Percentiles rank a stretch among this genome's conserved stretches.
Evolutionary conservation across 1,284 basidiomycete genomes (phyloP).

Genomic region (Cryptococcus deneoformans): DNA sequence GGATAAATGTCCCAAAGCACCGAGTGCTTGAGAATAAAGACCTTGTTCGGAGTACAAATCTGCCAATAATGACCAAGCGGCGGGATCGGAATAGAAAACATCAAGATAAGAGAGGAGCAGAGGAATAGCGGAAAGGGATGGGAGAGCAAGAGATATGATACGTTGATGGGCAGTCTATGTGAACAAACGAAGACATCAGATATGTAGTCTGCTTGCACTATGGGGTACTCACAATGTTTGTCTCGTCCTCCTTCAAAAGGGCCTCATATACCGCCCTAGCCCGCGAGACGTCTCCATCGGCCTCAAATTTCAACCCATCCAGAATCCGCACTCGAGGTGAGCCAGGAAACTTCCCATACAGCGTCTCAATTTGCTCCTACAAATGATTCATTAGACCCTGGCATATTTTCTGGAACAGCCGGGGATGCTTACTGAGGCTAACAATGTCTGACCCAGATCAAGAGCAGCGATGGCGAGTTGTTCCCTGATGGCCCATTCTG

Average conservation of each 20-base stretch:
- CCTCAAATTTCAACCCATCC: slow-evolving; percentile 83
- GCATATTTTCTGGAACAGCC: neutral
- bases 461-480: slow-evolving; percentile 83
- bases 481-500: slow-evolving; percentile 84
- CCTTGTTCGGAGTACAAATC: slow-evolving; percentile 77
- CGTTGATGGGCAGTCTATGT: slow-evolving; percentile 76
- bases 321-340: slow-evolving; percentile 81
- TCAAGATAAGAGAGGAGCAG: slow-evolving; percentile 80
- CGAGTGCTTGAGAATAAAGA: slow-evolving; percentile 56
- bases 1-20: slow-evolving; percentile 40
- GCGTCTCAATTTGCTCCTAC: slow-evolving; percentile 64
- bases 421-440: slow-evolving; percentile 68
- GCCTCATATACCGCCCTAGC: slow-evolving; percentile 57
- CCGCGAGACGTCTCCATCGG: slow-evolving; percentile 53
- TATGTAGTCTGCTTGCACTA: neutral
- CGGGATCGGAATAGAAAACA: slow-evolving; percentile 87
- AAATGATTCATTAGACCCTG: neutral
- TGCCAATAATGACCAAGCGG: slow-evolving; percentile 91
- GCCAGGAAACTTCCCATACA: slow-evolving; percentile 69
- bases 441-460: slow-evolving; percentile 70
- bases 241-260: slow-evolving; percentile 66
- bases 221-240: slow-evolving; percentile 64
- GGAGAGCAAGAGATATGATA: slow-evolving; percentile 62
- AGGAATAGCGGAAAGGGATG: slow-evolving; percentile 61
- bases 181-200: neutral